Conservation (phyloP, 1,284 basidiomycete species). For the Cutaneotrichosporon mucoides region DNA sequence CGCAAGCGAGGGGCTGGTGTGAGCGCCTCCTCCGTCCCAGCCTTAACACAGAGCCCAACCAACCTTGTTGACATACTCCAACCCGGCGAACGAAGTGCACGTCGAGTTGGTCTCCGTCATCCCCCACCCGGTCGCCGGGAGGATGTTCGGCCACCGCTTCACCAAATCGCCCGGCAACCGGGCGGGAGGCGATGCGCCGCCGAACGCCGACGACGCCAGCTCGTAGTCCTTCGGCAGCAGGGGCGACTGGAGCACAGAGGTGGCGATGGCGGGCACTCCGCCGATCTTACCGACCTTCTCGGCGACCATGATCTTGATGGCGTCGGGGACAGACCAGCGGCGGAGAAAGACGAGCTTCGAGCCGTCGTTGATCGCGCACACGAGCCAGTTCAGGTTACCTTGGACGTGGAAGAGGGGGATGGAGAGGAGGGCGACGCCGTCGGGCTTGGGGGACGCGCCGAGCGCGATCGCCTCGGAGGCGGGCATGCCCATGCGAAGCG, state of each 20-base stretch:
- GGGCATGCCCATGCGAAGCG: too few relatives aligned
- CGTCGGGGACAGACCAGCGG: slow-evolving; percentile 31
- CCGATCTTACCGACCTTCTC: slow-evolving; percentile 37
- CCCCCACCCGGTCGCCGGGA: slow-evolving; percentile 31
- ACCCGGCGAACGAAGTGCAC: slow-evolving; percentile 33
- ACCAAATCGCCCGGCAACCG: slow-evolving; percentile 30
- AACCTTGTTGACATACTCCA: slow-evolving; percentile 32
- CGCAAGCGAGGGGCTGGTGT: slow-evolving; percentile 8
- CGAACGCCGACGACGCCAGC: slow-evolving; percentile 37
- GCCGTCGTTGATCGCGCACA: slow-evolving; percentile 24
- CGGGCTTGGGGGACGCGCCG: slow-evolving; percentile 26
- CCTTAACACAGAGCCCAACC: too few relatives aligned
- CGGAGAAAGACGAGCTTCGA: slow-evolving; percentile 36
- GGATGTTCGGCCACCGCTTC: slow-evolving; percentile 22
- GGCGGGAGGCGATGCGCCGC: slow-evolving; percentile 37
- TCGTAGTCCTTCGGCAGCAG: slow-evolving; percentile 24
- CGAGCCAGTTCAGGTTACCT: slow-evolving; percentile 20
- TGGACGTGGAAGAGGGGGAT: slow-evolving; percentile 47
- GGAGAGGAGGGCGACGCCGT: slow-evolving; percentile 22
- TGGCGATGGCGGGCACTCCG: slow-evolving; percentile 40
- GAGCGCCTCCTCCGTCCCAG: too few relatives aligned
- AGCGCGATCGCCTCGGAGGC: too few relatives aligned
- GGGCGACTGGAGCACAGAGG: slow-evolving; percentile 31
- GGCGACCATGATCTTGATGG: slow-evolving; percentile 27
- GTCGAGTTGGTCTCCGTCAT: slow-evolving; percentile 43